Conservation (phyloP, 2,329 filamentous ascomycete genomes). For the Curvularia hawaiiensis region DNA sequence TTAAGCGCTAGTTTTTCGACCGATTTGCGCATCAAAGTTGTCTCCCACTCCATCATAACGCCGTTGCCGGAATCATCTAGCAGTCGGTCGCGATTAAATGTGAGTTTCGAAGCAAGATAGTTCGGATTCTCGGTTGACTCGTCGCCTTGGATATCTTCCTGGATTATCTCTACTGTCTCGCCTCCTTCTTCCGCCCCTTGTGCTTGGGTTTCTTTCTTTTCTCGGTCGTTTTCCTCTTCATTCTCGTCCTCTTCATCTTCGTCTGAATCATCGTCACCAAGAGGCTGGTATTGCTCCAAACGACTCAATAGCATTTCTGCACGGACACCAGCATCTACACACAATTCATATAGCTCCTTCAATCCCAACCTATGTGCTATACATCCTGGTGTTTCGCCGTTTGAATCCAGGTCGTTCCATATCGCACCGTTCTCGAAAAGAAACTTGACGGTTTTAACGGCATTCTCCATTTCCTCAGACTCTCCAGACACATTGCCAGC, state of each 20-base stretch:
- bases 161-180: constrained; percentile 36
- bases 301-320: constrained; percentile 86
- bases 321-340: constrained; percentile 87
- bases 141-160: constrained; percentile 30
- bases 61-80: constrained; percentile 56
- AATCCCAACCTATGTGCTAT: constrained; percentile 74
- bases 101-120: constrained; percentile 55
- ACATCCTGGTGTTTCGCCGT: constrained; percentile 90
- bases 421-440: constrained; percentile 89
- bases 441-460: constrained; percentile 70
- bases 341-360: constrained; percentile 74
- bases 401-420: constrained; percentile 92
- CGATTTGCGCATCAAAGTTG: constrained; percentile 54
- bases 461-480: constrained; percentile 55
- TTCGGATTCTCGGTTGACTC: constrained; percentile 52
- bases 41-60: constrained; percentile 62
- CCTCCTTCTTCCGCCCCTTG: constrained; percentile 32
- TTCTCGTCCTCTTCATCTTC: constrained; percentile 50
- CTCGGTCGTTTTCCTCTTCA: constrained; percentile 42
- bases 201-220: constrained; percentile 44
- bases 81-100: constrained; percentile 54
- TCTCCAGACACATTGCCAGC: constrained; percentile 35
- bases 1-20: constrained; percentile 50
- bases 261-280: constrained; percentile 63
- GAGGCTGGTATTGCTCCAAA: constrained; percentile 78